Evolutionary conservation across 1,139 yeast species (phyloP).

Genomic region (Candida smagusa): DNA sequence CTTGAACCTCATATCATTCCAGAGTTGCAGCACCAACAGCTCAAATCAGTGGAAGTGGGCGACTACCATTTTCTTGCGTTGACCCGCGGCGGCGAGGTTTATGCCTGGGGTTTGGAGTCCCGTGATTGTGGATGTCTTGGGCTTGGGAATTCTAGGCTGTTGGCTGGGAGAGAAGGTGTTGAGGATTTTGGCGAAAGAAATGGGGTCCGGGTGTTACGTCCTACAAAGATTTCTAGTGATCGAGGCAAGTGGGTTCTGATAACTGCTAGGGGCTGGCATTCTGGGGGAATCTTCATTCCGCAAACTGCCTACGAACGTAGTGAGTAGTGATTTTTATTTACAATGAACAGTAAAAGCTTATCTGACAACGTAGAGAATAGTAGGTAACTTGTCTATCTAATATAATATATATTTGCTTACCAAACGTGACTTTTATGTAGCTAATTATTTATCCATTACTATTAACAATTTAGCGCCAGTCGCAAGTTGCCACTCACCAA

Average conservation of each 20-base stretch:
- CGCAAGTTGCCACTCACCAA: too few relatives aligned
- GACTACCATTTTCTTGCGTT: conserved; percentile 73
- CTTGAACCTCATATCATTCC: conserved; percentile 24
- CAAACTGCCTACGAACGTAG: too few relatives aligned
- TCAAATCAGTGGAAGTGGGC: conserved; percentile 63
- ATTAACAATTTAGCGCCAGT: too few relatives aligned
- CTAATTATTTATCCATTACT: too few relatives aligned
- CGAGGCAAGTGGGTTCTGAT: conserved; percentile 48
- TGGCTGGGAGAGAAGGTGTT: conserved; percentile 9
- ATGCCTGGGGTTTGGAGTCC: conserved; percentile 71
- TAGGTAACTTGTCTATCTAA: too few relatives aligned
- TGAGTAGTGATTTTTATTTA: too few relatives aligned
- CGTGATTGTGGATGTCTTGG: conserved; percentile 69
- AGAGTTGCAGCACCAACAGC: conserved; percentile 48
- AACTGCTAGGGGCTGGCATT: conserved; percentile 82
- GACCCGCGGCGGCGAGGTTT: conserved; percentile 54
- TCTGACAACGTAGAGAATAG: too few relatives aligned
- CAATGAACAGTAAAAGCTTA: too few relatives aligned
- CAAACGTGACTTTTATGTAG: too few relatives aligned
- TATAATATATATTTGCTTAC: too few relatives aligned
- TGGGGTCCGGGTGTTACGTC: conserved; percentile 43
- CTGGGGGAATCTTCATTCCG: conserved; percentile 48
- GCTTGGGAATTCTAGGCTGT: conserved; percentile 43
- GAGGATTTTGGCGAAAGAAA: conserved; percentile 28
- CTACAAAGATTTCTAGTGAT: conserved; percentile 36